Base-by-base conservation (phyloP, 1,139 yeast species). In the Pichia sp. region DNA sequence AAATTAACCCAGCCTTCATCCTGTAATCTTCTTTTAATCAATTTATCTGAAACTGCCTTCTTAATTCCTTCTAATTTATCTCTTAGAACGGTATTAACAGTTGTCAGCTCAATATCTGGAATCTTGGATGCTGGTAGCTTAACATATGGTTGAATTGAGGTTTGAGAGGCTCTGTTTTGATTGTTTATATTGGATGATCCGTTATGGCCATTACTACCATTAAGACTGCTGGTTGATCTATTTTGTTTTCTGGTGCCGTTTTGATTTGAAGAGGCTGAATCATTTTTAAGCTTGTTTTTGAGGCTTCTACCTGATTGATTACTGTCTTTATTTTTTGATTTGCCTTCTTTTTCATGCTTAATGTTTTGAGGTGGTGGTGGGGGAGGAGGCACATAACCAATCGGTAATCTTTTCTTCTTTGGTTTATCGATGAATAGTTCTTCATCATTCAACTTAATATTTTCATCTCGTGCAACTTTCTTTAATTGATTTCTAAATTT, bases 21-120 rank as follows among this genome's bases (percentile, higher is more conserved):
- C 49, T 76, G 79, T 47, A 78, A 79, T 50, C 77, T 79, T 49
- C 97, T 74, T 54, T 82, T 81, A 45, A 81, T 79, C 64, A 92
- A 73, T 64, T 87, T 86, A 57, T 87, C 95, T 56, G 82, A 77
- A 44, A 92, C 96, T 13, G 88, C 94, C 48, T 82, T 77, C 55
- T 81, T 81, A 55, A 90, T 83, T 18, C 89, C 84, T 48, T 76
- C 81, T 56, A 88, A 85, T 68, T 89, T 88, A 54, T 83, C 94
- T 48, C 77, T 73, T 51, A 86, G 69, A 24, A 88, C 82, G 46
- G 80, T 76, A 45, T 87, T 87, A 24, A 90, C 90, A 7, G 96
- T 86, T 36, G 85, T 82, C 56, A 90, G 73, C 47, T 88, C 95
- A 77, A 90, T 77, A 66, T 90, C 97, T 13, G 97, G 97, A 57